Conservation (phyloP, 2,329 filamentous ascomycete species). For the Stenocarpella maydis region DNA sequence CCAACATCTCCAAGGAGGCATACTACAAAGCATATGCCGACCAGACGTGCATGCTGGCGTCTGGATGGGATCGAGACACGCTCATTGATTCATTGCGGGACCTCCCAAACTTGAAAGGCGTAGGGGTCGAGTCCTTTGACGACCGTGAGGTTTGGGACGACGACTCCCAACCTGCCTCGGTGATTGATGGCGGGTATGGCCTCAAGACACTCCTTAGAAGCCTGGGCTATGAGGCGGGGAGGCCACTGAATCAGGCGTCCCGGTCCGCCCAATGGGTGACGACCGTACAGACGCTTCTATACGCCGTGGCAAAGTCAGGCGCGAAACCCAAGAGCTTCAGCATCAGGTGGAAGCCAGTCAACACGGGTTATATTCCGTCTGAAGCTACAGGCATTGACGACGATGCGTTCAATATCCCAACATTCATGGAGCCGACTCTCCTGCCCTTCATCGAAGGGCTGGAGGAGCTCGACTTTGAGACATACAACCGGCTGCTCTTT, state of each 20-base stretch:
- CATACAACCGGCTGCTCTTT: neutral
- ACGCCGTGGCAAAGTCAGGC: neutral
- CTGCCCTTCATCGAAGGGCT: constrained; percentile 18
- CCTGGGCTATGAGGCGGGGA: neutral
- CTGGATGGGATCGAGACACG: constrained; percentile 23
- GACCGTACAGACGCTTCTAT: neutral
- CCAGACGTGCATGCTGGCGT: constrained; percentile 12
- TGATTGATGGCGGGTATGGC: constrained; percentile 12
- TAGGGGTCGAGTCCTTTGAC: constrained; percentile 10
- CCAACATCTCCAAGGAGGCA: neutral
- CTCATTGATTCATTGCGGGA: neutral
- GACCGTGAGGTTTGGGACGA: constrained; percentile 13
- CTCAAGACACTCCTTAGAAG: constrained; percentile 1
- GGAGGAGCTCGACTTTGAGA: constrained; percentile 8
- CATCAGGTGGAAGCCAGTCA: neutral
- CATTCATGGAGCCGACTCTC: neutral
- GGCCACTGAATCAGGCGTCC: neutral
- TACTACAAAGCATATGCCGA: constrained; percentile 6
- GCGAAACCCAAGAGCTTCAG: neutral
- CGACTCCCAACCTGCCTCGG: neutral
- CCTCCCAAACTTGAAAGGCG: neutral
- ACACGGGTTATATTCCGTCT: neutral
- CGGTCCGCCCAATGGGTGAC: neutral
- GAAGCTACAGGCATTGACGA: neutral
- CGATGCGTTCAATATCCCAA: neutral